A percentile compares a stretch with the other conserved stretches of the same genome.
These are phyloP conservation scores for Fusarium gaditjirri DNA, from an alignment of 2,329 filamentous ascomycete species.

Conservation along the genomic window DNA sequence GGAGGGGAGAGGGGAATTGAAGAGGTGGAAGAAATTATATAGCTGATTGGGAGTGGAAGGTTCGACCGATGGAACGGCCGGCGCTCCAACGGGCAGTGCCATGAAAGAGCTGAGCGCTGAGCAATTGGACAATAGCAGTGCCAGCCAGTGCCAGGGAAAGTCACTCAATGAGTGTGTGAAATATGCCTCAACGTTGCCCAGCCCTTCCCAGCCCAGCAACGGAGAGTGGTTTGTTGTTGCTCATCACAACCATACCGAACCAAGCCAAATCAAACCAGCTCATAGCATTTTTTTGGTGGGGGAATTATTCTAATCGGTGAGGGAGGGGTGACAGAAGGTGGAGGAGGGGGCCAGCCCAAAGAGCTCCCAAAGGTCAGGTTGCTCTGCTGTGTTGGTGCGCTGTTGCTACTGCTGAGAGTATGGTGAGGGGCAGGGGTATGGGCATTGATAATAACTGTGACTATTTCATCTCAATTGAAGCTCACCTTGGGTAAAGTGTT, in stretches of 20 bases:
- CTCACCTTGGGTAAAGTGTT: constrained; percentile 36
- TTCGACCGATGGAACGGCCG: constrained; percentile 28
- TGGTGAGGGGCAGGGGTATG: constrained; percentile 18
- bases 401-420: background rate
- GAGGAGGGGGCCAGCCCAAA: constrained; percentile 1
- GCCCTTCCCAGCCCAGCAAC: constrained; percentile 2
- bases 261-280: constrained; percentile 35
- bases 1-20: constrained; percentile 19
- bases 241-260: constrained; percentile 38
- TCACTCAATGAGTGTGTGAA: constrained; percentile 24
- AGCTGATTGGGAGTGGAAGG: constrained; percentile 26
- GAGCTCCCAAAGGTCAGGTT: background rate
- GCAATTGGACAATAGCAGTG: constrained; percentile 1
- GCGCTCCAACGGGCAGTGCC: constrained; percentile 26
- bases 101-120: constrained; percentile 10
- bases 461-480: constrained; percentile 19
- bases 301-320: constrained; percentile 33
- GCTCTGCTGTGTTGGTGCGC: background rate
- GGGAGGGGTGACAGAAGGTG: constrained; percentile 33
- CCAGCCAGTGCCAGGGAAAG: constrained; percentile 1
- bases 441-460: constrained; percentile 26
- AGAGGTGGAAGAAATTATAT: constrained; percentile 27
- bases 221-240: constrained; percentile 38
- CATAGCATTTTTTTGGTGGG: constrained; percentile 40
- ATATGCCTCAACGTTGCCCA: constrained; percentile 43